Conservation (phyloP, 768 basidiomycete genomes). For the Dioszegia crocea region DNA sequence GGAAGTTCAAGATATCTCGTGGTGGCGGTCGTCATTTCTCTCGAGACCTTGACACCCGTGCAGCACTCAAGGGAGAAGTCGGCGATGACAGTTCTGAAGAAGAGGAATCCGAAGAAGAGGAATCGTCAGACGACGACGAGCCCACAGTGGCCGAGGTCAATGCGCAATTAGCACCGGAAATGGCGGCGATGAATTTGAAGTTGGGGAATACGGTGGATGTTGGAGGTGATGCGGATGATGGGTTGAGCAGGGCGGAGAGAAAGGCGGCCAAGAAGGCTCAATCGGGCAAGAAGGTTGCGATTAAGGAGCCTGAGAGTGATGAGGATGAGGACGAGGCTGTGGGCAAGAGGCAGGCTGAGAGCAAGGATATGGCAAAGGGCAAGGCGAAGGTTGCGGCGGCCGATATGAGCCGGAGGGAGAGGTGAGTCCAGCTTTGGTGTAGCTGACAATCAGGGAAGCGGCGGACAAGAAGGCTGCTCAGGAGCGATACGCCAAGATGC, state of each 20-base stretch:
- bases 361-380: conserved; percentile 22
- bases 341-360: conserved; percentile 12
- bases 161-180: conserved; percentile 41
- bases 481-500: conserved; percentile 83
- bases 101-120: conserved; percentile 29
- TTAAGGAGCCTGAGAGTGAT: conserved; percentile 31
- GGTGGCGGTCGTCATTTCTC: conserved; percentile 79
- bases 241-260: conserved; percentile 67
- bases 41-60: conserved; percentile 53
- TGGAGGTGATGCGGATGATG: conserved; percentile 46
- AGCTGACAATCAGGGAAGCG: conserved; percentile 68
- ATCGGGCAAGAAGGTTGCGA: conserved; percentile 46
- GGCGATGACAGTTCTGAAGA: conserved; percentile 14
- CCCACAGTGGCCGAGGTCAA: conserved; percentile 38
- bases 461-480: conserved; percentile 88
- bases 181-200: conserved; percentile 40
- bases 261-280: conserved; percentile 81
- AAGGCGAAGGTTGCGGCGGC: conserved; percentile 24
- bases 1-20: conserved; percentile 79
- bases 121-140: conserved; percentile 27
- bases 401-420: conserved; percentile 45
- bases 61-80: conserved; percentile 7
- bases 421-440: conserved; percentile 30
- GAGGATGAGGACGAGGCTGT: conserved; percentile 19
- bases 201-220: conserved; percentile 49